Evolutionary conservation across 345 rosid species (phyloP), one percentile per base, ranked within the genome.

Genomic region (Populus alba): DNA sequence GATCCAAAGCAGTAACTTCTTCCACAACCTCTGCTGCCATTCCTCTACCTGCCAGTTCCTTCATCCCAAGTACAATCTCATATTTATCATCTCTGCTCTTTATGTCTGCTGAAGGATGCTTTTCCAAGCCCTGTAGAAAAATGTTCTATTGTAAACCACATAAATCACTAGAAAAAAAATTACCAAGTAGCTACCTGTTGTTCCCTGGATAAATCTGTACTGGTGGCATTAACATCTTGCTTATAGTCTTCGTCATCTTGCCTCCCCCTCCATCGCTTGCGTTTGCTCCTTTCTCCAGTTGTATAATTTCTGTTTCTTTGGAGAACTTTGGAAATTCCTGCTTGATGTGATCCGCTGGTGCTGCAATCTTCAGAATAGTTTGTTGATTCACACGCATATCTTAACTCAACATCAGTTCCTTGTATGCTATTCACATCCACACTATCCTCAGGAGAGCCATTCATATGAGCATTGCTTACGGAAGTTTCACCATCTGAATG

Each of bases 201-300:
- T 74, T 82, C 85, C 61, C 10, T 80, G 38, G 85, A 72, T 39
- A 83, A 18, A 65, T 72, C 75, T 72, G 80, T 57, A 73, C 79
- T 29, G n/a, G 75, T 69, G 76, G 76, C 20, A 69, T 71, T 75
- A 66, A 83, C 73, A 69, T 87, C 88, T 78, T 71, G 84, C 85
- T 87, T 85, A 47, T 80, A 81, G 80, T 77, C 86, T 35, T 86
- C 76, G 75, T 93, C 91, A 85, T 88, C 96, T 79, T 81, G 84
- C 73, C 99, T 86, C 78, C 94, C 97, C 83, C 93, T 89, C 99
- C 99, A 95, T 75, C 94, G 87, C 87, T 90, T 95, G 25, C 97
- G 98, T 85, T 92, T 93, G 84, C 87, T 88, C 81, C 97, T 82
- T 84, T 95, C 94, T 72, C 91, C 87, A 71, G 77, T 76, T 76